Percentiles rank a stretch among this genome's conserved stretches.
Evolutionary conservation across 306 rosid species (phyloP).

Genomic region (Crotalaria pallida): DNA sequence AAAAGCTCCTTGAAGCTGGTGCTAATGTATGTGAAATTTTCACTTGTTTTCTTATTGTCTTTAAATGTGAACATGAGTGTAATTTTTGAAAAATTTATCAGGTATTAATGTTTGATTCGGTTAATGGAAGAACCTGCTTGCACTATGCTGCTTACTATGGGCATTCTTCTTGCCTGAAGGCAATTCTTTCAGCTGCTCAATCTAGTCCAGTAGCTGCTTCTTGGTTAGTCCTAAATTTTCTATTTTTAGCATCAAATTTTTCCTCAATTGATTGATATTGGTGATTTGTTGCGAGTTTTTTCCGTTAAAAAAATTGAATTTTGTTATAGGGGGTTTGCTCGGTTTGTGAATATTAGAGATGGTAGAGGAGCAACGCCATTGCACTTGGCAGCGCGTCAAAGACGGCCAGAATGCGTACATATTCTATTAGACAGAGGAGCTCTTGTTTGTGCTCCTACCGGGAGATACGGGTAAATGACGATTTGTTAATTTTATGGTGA

Average conservation of each 20-base stretch:
- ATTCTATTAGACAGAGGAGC: conserved; percentile 80
- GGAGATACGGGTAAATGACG: conserved; percentile 71
- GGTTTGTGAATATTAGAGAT: conserved; percentile 95
- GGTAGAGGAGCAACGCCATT: conserved; percentile 88
- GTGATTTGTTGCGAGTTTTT: conserved; percentile 14
- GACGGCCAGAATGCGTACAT: conserved; percentile 75
- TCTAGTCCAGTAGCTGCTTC: conserved; percentile 87
- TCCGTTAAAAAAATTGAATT: background rate
- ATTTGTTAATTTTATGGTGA: background rate
- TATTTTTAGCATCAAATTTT: background rate
- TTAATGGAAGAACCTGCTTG: conserved; percentile 82
- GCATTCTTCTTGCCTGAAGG: conserved; percentile 76
- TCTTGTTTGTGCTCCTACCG: conserved; percentile 82
- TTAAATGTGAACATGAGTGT: background rate
- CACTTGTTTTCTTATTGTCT: too few species aligned
- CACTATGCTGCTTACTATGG: conserved; percentile 92
- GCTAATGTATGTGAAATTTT: conserved; percentile 64
- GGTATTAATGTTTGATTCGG: conserved; percentile 91
- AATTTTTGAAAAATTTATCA: conserved; percentile 23
- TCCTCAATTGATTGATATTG: background rate
- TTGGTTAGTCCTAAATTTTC: conserved; percentile 50
- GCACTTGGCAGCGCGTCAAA: conserved; percentile 89
- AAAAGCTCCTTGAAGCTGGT: conserved; percentile 75
- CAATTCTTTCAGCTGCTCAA: conserved; percentile 76
- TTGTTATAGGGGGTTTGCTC: conserved; percentile 72